Evolutionary conservation across 2,329 filamentous ascomycete genomes (phyloP).

Genomic region (Hymenoscyphus linearis): DNA sequence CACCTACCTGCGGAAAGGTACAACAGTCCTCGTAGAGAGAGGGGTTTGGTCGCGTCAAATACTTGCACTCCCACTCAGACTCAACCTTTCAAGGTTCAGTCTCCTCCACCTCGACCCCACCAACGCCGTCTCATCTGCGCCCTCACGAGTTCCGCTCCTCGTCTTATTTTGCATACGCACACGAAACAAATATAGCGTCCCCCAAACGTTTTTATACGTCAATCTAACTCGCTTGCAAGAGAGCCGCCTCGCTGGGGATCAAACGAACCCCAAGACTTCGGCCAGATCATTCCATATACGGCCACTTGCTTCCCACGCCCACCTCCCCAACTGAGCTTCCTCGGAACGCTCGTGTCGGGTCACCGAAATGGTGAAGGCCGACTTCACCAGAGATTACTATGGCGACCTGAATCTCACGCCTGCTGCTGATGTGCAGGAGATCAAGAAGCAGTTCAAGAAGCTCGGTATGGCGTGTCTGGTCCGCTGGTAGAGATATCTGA

Average conservation of each 20-base stretch:
- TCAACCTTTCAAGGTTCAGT: no score
- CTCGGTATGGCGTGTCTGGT: conserved; percentile 42
- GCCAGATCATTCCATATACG: neutral
- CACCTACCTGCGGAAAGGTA: no score
- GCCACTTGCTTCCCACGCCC: neutral
- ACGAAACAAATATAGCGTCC: neutral
- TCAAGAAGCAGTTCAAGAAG: conserved; percentile 66
- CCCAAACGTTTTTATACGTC: neutral
- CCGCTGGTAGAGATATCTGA: neutral
- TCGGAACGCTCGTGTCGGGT: neutral
- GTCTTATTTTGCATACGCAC: neutral
- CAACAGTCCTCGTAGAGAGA: no score
- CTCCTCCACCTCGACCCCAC: no score
- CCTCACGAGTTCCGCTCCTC: neutral
- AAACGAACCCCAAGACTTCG: neutral
- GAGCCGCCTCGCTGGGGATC: neutral
- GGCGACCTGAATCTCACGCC: conserved; percentile 57
- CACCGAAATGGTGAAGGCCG: conserved; percentile 32
- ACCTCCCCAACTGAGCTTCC: neutral
- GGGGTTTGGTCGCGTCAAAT: no score
- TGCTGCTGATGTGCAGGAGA: conserved; percentile 55
- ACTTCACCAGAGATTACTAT: conserved; percentile 54
- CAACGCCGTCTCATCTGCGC: neutral
- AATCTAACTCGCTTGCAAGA: neutral
- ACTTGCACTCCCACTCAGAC: no score